Base-by-base conservation (phyloP, 2,329 filamentous ascomycete genomes). In the Apiospora marii region DNA sequence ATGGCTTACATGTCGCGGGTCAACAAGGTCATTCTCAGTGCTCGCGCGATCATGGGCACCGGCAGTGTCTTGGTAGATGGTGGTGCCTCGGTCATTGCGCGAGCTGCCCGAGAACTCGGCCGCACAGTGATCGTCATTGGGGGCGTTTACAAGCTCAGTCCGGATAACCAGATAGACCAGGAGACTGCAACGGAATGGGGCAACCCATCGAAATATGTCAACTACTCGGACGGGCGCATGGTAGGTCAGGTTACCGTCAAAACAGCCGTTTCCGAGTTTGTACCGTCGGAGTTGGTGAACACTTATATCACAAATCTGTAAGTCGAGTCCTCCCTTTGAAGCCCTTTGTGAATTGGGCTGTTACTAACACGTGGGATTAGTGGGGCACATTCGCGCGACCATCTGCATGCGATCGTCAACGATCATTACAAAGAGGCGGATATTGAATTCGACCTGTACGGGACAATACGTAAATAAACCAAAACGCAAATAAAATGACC, bases 1-100 rank as follows among this genome's bases (percentile, higher is more conserved):
- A 97, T 95, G 84, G 95, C 95, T 0, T 93, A 98, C 78, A 98
- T 99, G 94, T 93, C 95, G 12, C 91, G 93, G 73, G 94, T 98
- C 77, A 97, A 96, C 87, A 98, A 98, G 85, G 96, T 99, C 74
- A 93, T 99, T 68, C 87, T 99, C 8, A 92, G 93, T 16, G 96
- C 96, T 7, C 93, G 95, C 79, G 92, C 93, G 4, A 94, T 99
- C 41, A 91, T 97, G 67, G 94, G 94, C 69, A 96, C 97, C 78
- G 96, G 96, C 70, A 93, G 93, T 8, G 89, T 98, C 37, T 88
- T 98, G 41, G 93, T 94, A 24, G 92, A 95, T 53, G 91, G 93
- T 6, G 96, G 96, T n/a, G 93, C 94, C 13, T 91, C 91, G 27
- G 91, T 93, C 53, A 93, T 98, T 75, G 94, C 95, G 5, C 92